A percentile compares a stretch with the other conserved stretches of the same genome.
Conservation (phyloP, 371 early-diverging fungal genomes). For the Fennellomyces sp. region DNA sequence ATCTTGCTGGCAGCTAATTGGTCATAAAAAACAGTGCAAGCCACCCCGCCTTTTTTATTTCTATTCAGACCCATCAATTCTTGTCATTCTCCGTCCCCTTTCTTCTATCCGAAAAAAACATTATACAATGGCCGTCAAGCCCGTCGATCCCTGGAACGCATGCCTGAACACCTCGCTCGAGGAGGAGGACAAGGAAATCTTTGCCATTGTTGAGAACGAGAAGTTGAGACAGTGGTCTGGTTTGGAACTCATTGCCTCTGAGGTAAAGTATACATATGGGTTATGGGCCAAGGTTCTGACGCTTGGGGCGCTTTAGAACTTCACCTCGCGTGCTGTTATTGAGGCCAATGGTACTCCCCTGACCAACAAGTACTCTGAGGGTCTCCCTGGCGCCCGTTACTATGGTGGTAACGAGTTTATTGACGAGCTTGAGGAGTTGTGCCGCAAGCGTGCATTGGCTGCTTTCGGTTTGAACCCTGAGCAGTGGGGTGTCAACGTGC, state of each 20-base stretch:
- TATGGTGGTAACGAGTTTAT: conserved; percentile 98
- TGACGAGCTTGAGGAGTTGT: conserved; percentile 95
- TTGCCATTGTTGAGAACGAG: conserved; percentile 92
- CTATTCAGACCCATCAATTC: neutral
- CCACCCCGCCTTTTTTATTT: conserved; percentile 1
- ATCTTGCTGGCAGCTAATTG: neutral
- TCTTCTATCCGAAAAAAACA: neutral
- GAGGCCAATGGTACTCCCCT: conserved; percentile 97
- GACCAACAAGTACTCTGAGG: conserved; percentile 99
- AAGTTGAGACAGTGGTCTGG: conserved; percentile 97
- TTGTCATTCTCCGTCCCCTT: neutral
- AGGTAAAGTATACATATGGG: conserved; percentile 55
- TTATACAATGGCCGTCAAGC: conserved; percentile 40
- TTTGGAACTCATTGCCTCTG: conserved; percentile 98
- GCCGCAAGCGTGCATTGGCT: conserved; percentile 94
- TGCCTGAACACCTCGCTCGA: conserved; percentile 78
- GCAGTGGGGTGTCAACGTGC: conserved; percentile 99
- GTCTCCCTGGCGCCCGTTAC: conserved; percentile 95
- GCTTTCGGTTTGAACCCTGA: conserved; percentile 92
- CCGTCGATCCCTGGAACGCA: conserved; percentile 62
- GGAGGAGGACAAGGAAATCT: conserved; percentile 92
- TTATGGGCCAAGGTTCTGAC: neutral
- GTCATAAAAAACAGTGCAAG: neutral
- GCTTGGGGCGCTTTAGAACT: conserved; percentile 74
- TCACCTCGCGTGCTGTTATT: conserved; percentile 96